These are phyloP conservation scores for Truncatella angustata DNA, from an alignment of 2,329 filamentous ascomycete species.

Conservation along the genomic window DNA sequence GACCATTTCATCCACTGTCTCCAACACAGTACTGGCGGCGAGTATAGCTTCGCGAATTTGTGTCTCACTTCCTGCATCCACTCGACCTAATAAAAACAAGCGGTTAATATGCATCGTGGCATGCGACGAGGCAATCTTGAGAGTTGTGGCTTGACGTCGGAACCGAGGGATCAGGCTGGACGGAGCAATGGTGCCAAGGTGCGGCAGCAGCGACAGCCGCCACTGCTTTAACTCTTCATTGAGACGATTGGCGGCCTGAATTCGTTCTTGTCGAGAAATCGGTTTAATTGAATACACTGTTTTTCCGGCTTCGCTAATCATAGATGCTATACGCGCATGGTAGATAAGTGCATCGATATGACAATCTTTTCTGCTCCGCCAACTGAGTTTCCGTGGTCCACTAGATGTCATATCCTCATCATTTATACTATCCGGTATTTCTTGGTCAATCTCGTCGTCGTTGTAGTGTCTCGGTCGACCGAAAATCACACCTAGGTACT, in stretches of 20 bases:
- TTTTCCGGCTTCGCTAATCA: background rate
- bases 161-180: slow-evolving; percentile 45
- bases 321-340: slow-evolving; percentile 30
- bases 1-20: slow-evolving; percentile 41
- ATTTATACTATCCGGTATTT: slow-evolving; percentile 53
- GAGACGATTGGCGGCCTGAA: slow-evolving; percentile 35
- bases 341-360: slow-evolving; percentile 47
- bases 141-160: slow-evolving; percentile 47
- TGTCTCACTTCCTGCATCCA: slow-evolving; percentile 22
- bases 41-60: slow-evolving; percentile 21
- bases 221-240: slow-evolving; percentile 37
- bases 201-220: slow-evolving; percentile 37
- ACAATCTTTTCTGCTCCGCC: slow-evolving; percentile 38
- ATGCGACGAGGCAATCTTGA: slow-evolving; percentile 54
- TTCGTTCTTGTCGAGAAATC: slow-evolving; percentile 33
- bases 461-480: slow-evolving; percentile 60
- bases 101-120: slow-evolving; percentile 56
- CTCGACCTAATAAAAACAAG: slow-evolving; percentile 44
- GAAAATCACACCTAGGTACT: slow-evolving; percentile 62
- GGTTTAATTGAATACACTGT: slow-evolving; percentile 36
- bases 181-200: slow-evolving; percentile 41
- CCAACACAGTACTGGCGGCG: slow-evolving; percentile 39
- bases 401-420: slow-evolving; percentile 54
- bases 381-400: slow-evolving; percentile 26
- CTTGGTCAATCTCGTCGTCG: slow-evolving; percentile 63